Conservation (phyloP, 2,329 filamentous ascomycete species). For the Ophiostoma sp. region DNA sequence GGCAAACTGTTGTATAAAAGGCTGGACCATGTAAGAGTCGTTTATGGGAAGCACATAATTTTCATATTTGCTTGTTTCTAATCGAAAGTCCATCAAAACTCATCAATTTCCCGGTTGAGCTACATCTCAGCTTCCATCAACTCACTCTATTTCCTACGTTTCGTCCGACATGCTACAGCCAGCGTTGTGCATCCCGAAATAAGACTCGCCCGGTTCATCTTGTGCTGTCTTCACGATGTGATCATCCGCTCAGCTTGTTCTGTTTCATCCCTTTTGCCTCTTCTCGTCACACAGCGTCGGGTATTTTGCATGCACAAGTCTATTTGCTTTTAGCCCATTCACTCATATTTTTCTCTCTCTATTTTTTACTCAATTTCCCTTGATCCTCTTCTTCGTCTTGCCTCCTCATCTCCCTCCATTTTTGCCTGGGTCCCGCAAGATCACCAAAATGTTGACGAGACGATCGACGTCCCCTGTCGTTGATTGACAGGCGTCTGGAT, state of each 20-base stretch:
- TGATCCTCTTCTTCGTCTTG: background rate
- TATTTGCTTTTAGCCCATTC: background rate
- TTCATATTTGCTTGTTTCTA: background rate
- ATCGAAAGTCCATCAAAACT: background rate
- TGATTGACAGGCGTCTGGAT: background rate
- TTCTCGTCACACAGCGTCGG: background rate
- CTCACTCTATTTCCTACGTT: background rate
- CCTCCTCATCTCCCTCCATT: background rate
- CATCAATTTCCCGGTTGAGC: background rate
- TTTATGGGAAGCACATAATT: background rate
- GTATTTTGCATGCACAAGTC: background rate
- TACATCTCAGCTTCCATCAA: too few relatives aligned
- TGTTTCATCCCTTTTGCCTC: constrained; percentile 1
- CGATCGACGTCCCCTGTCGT: background rate
- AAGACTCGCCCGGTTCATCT: background rate
- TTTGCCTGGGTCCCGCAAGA: background rate
- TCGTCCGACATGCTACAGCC: background rate
- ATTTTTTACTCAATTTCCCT: background rate
- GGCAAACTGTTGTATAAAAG: background rate
- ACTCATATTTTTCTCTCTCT: background rate
- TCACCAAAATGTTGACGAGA: background rate
- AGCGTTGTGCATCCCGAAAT: background rate
- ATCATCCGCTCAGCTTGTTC: background rate
- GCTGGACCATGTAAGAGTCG: background rate
- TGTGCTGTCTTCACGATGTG: background rate